phyloP scores from a whole-genome alignment of 106 monocot species.

The Narthecium ossifragum region DNA sequence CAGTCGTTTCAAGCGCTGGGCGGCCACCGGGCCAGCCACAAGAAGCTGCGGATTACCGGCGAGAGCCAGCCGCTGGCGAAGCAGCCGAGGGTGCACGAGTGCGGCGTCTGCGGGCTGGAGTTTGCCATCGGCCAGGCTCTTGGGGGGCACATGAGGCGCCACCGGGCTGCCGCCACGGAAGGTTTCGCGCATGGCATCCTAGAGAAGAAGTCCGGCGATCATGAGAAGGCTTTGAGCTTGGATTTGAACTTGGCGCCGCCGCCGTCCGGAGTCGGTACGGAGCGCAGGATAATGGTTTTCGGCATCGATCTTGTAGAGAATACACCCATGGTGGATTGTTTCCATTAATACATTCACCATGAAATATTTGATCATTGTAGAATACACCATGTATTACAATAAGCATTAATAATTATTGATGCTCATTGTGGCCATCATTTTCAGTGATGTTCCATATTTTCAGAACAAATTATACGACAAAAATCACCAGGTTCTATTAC shows the following conservation, averaged over 20 bases:
- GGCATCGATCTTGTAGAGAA: constrained; percentile 11
- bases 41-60: constrained; percentile 6
- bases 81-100: constrained; percentile 15
- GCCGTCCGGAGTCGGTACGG: neutral
- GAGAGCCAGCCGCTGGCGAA: neutral
- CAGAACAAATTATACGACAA: too few relatives aligned
- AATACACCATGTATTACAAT: too few relatives aligned
- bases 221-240: constrained; percentile 3
- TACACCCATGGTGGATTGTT: constrained; percentile 2
- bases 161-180: neutral
- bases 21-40: constrained; percentile 32
- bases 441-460: too few relatives aligned
- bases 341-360: neutral
- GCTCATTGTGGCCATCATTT: too few relatives aligned
- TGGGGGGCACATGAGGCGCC: constrained; percentile 23
- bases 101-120: constrained; percentile 20
- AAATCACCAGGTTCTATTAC: too few relatives aligned
- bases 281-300: constrained; percentile 1
- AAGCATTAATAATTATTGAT: too few relatives aligned
- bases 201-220: neutral
- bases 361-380: too few relatives aligned
- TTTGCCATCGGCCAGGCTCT: constrained; percentile 20
- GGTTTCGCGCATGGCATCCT: neutral
- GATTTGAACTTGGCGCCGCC: constrained; percentile 15
- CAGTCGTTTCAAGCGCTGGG: constrained; percentile 37